These are phyloP conservation scores for Suillus variegatus DNA, from an alignment of 768 basidiomycete species.

Conservation along the genomic window DNA sequence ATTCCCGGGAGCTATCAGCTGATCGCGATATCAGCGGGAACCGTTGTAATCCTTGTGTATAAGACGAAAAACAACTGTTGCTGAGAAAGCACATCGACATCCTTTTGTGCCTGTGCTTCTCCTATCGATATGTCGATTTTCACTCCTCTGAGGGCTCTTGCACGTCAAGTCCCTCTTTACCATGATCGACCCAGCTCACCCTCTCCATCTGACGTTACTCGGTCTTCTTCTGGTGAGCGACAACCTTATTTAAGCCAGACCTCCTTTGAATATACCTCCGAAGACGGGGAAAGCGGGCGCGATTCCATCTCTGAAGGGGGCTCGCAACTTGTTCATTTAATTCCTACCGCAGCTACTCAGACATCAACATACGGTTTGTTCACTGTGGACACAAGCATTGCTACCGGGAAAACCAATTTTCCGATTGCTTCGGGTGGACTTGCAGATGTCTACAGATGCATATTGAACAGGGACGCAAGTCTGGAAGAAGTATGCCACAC, in stretches of 20 bases:
- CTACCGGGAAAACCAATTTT: background rate
- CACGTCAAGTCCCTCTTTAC: background rate
- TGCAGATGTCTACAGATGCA: conserved; percentile 45
- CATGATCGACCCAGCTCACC: background rate
- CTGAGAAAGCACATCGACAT: background rate
- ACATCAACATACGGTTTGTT: background rate
- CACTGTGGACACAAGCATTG: no score
- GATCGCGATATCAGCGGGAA: background rate
- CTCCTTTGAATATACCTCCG: background rate
- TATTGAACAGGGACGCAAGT: background rate
- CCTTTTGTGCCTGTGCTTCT: background rate
- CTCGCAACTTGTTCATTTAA: background rate
- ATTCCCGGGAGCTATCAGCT: background rate
- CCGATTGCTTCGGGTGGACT: conserved; percentile 35
- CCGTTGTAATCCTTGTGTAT: background rate
- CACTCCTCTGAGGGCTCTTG: background rate
- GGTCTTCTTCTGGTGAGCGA: background rate
- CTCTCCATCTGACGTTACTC: background rate
- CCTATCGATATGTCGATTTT: background rate
- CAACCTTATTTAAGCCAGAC: background rate
- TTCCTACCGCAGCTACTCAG: background rate
- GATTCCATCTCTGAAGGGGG: background rate
- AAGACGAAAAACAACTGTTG: background rate
- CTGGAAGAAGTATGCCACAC: background rate
- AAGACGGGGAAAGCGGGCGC: background rate